Conservation (phyloP, 2,329 filamentous ascomycete genomes). For the Claviceps cyperi region DNA sequence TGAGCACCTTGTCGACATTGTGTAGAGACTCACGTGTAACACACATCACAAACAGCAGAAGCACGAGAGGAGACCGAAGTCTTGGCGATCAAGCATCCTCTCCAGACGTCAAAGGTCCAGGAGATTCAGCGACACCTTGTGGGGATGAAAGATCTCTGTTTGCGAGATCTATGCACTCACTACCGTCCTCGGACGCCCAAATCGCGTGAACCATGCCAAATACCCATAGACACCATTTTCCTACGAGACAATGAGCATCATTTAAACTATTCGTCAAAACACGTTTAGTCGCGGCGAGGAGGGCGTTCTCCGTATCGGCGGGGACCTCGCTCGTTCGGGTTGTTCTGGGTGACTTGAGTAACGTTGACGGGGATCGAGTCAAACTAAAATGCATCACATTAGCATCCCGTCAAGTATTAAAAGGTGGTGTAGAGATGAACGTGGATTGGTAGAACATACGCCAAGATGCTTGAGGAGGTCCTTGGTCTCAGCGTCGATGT, state of each 20-base stretch:
- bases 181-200: slow-evolving; percentile 44
- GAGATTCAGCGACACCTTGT: slow-evolving; percentile 86
- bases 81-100: slow-evolving; percentile 90
- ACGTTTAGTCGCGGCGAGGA: slow-evolving; percentile 19
- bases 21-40: neutral
- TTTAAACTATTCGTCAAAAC: neutral
- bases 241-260: slow-evolving; percentile 13
- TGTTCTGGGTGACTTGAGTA: slow-evolving; percentile 75
- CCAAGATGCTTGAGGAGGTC: slow-evolving; percentile 97
- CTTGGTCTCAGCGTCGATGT: slow-evolving; percentile 96
- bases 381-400: slow-evolving; percentile 47
- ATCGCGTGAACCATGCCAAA: slow-evolving; percentile 29
- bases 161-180: slow-evolving; percentile 45
- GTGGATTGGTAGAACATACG: slow-evolving; percentile 47
- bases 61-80: slow-evolving; percentile 2
- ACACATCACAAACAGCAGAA: neutral
- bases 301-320: slow-evolving; percentile 60
- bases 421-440: neutral
- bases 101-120: slow-evolving; percentile 26
- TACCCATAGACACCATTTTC: slow-evolving; percentile 27
- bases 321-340: slow-evolving; percentile 63
- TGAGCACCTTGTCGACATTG: neutral
- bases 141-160: slow-evolving; percentile 40
- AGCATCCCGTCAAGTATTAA: slow-evolving; percentile 9
- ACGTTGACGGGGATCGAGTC: slow-evolving; percentile 96